A percentile compares a stretch with the other conserved stretches of the same genome.
phyloP scores from a whole-genome alignment of 164 flowering plant genomes.

The Nymphaea thermarum region DNA sequence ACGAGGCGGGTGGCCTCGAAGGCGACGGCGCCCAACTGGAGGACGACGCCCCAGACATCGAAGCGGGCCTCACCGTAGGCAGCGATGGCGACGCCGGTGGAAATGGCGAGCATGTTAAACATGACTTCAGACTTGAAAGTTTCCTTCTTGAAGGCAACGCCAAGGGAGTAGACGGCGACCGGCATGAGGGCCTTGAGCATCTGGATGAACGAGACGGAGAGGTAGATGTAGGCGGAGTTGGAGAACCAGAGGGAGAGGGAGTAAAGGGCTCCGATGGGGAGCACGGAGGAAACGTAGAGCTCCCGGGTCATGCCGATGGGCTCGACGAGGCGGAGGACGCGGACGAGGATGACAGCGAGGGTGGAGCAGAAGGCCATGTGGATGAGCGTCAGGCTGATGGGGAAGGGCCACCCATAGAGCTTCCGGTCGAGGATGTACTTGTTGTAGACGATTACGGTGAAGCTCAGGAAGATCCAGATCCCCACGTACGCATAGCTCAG shows the following conservation, averaged over 20 bases:
- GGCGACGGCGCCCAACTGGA: slow-evolving; percentile 31
- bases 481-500: slow-evolving; percentile 30
- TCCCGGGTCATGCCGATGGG: slow-evolving; percentile 28
- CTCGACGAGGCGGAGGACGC: slow-evolving; percentile 27
- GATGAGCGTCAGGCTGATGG: slow-evolving; percentile 36
- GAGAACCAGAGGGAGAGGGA: slow-evolving; percentile 33
- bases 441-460: slow-evolving; percentile 44
- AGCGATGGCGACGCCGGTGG: slow-evolving; percentile 34
- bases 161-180: slow-evolving; percentile 37
- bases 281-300: slow-evolving; percentile 26
- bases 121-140: slow-evolving; percentile 17
- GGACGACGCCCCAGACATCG: slow-evolving; percentile 24
- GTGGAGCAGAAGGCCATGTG: slow-evolving; percentile 37
- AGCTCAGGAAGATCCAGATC: slow-evolving; percentile 39
- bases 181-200: slow-evolving; percentile 48
- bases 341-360: slow-evolving; percentile 27
- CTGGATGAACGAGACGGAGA: slow-evolving; percentile 38
- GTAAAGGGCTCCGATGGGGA: slow-evolving; percentile 39
- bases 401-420: slow-evolving; percentile 40
- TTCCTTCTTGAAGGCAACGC: slow-evolving; percentile 22
- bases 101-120: slow-evolving; percentile 32
- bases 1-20: slow-evolving; percentile 39
- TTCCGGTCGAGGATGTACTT: slow-evolving; percentile 44
- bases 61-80: slow-evolving; percentile 41
- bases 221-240: slow-evolving; percentile 35